Evolutionary conservation across 371 early-diverging fungal species (phyloP).

Genomic region (Rhizomucor pusillus): DNA sequence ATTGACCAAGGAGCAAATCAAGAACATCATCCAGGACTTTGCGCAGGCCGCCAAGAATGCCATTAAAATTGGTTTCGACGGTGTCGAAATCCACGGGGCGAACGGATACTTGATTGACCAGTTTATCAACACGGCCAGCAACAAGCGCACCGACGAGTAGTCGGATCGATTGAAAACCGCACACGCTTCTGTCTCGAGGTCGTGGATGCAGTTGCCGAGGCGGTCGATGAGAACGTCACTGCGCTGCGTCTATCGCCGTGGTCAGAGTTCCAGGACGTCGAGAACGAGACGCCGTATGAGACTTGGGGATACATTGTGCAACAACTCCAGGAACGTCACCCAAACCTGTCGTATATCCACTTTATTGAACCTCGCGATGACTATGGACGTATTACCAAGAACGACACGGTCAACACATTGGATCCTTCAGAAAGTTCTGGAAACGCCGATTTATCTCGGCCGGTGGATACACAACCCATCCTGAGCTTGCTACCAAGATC

Average conservation of each 20-base stretch:
- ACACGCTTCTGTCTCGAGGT: slow-evolving; percentile 46
- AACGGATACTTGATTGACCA: slow-evolving; percentile 60
- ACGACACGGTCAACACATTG: slow-evolving; percentile 2
- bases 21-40: slow-evolving; percentile 30
- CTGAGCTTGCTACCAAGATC: slow-evolving; percentile 1
- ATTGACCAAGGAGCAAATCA: slow-evolving; percentile 36
- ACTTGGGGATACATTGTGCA: slow-evolving; percentile 16
- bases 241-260: slow-evolving; percentile 18
- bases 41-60: slow-evolving; percentile 38
- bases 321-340: slow-evolving; percentile 13
- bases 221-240: slow-evolving; percentile 8
- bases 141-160: slow-evolving; percentile 62
- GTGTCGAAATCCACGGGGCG: slow-evolving; percentile 65
- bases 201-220: slow-evolving; percentile 28
- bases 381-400: not conserved
- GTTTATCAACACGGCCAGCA: slow-evolving; percentile 38
- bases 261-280: slow-evolving; percentile 17
- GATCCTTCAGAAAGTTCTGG: slow-evolving; percentile 20
- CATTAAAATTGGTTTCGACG: slow-evolving; percentile 56
- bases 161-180: slow-evolving; percentile 54
- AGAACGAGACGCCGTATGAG: slow-evolving; percentile 14
- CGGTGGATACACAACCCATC: slow-evolving; percentile 9
- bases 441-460: slow-evolving; percentile 14
- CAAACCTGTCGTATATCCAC: slow-evolving; percentile 19
- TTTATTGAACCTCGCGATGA: slow-evolving; percentile 13